Evolutionary conservation across 345 rosid species (phyloP).

Genomic region (Rubroshorea leprosula): DNA sequence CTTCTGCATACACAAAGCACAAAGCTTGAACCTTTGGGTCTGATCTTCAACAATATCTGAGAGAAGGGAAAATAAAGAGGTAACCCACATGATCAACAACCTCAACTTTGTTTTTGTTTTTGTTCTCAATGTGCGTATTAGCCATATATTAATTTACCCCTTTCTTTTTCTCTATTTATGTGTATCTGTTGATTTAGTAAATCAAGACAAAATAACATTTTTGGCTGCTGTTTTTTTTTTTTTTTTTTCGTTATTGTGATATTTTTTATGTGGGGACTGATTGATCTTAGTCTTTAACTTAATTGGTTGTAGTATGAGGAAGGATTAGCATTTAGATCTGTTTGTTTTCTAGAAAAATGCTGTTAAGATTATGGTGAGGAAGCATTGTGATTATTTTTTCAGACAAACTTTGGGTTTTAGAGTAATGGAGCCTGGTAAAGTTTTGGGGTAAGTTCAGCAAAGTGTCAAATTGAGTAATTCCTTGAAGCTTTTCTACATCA

Average conservation of each 20-base stretch:
- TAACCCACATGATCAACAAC: not conserved
- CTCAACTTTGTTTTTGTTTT: not conserved
- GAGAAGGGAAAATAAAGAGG: not conserved
- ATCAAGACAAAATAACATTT: not conserved
- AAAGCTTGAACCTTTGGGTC: not conserved
- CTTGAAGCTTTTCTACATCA: not conserved
- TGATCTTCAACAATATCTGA: not conserved
- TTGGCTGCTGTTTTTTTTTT: not conserved
- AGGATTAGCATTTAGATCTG: not conserved
- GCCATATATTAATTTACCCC: too few relatives aligned
- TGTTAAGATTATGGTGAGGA: not conserved
- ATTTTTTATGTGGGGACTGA: not conserved
- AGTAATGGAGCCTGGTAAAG: not conserved
- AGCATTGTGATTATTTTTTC: not conserved
- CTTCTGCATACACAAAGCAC: not conserved
- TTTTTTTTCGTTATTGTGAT: too few relatives aligned
- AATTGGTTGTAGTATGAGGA: not conserved
- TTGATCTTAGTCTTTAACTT: not conserved
- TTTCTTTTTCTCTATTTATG: too few relatives aligned
- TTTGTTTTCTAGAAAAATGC: not conserved
- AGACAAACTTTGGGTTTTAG: not conserved
- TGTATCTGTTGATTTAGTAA: not conserved
- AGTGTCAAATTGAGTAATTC: not conserved
- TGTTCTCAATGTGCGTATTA: not conserved
- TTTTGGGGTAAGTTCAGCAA: not conserved